These are phyloP conservation scores for Phellopilus nigrolimitatus DNA, from an alignment of 1,284 basidiomycete species.

Conservation along the genomic window DNA sequence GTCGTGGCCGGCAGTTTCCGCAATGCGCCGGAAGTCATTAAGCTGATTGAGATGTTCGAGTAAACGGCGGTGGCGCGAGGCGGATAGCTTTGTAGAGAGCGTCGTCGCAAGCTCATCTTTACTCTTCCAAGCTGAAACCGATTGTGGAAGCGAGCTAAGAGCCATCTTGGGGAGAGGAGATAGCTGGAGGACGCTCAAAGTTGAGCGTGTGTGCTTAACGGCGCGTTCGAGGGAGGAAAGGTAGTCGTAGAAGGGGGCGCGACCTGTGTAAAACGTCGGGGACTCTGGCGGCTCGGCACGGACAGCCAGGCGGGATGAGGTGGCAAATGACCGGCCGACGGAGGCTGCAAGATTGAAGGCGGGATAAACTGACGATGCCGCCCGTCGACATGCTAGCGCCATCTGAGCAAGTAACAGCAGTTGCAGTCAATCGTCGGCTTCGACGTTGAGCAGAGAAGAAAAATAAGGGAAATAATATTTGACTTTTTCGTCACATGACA, in stretches of 20 bases:
- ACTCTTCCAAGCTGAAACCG: slow-evolving; percentile 65
- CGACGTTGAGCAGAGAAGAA: not conserved
- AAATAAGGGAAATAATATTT: not conserved
- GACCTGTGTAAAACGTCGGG: slow-evolving; percentile 86
- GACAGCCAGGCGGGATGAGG: slow-evolving; percentile 15
- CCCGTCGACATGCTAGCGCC: slow-evolving; percentile 13
- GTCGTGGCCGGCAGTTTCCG: slow-evolving; percentile 56
- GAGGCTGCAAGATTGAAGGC: not conserved
- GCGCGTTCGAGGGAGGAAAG: slow-evolving; percentile 66
- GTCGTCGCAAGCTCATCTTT: slow-evolving; percentile 53
- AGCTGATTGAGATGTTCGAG: slow-evolving; percentile 66
- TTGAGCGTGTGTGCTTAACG: slow-evolving; percentile 50
- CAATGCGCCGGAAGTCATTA: slow-evolving; percentile 67
- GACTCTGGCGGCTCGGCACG: slow-evolving; percentile 42
- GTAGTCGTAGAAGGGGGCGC: slow-evolving; percentile 72
- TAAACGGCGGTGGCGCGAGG: slow-evolving; percentile 69
- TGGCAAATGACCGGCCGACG: slow-evolving; percentile 12
- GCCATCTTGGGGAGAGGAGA: slow-evolving; percentile 74
- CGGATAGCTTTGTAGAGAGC: slow-evolving; percentile 62
- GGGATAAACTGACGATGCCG: not conserved
- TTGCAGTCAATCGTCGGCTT: not conserved
- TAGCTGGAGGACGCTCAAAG: slow-evolving; percentile 65
- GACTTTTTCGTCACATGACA: slow-evolving; percentile 1
- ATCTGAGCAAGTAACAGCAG: too few species aligned
- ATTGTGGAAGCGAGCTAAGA: slow-evolving; percentile 53